A percentile compares a stretch with the other conserved stretches of the same genome.
Evolutionary conservation across 2,329 filamentous ascomycete genomes (phyloP).

Genomic region (Botrytis galanthina): DNA sequence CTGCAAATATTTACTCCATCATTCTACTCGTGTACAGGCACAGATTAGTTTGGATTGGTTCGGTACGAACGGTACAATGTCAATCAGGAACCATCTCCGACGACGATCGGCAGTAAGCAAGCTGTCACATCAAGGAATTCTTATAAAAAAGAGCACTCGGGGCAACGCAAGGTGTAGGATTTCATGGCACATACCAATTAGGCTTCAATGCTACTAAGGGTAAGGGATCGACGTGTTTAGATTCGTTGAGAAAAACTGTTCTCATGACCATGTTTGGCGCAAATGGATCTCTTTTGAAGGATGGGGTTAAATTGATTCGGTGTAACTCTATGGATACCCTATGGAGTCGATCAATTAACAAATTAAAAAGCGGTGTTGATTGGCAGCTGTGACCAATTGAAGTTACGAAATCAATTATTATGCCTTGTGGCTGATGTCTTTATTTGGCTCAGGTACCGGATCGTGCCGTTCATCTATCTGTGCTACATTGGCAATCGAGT

Average conservation of each 20-base stretch:
- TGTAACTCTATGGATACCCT: background rate
- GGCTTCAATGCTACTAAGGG: background rate
- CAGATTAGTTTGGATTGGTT: background rate
- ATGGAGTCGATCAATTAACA: background rate
- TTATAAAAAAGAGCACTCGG: background rate
- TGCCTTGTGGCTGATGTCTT: background rate
- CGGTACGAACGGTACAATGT: background rate
- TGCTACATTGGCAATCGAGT: background rate
- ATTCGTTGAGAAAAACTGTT: background rate
- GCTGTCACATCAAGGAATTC: background rate
- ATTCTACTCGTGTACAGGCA: background rate
- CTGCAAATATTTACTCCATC: background rate
- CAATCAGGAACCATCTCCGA: conserved; percentile 9
- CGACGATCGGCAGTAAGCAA: background rate
- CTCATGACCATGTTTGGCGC: background rate
- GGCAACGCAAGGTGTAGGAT: background rate
- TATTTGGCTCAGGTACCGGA: background rate
- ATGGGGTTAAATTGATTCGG: conserved; percentile 1
- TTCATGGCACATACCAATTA: background rate
- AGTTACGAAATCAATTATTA: background rate
- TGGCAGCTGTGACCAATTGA: background rate
- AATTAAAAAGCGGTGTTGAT: background rate
- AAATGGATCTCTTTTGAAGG: background rate
- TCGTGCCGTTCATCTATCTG: background rate
- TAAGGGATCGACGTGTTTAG: background rate